phyloP scores from a whole-genome alignment of 345 rosid genomes.

The Sisymbrium altissimum region DNA sequence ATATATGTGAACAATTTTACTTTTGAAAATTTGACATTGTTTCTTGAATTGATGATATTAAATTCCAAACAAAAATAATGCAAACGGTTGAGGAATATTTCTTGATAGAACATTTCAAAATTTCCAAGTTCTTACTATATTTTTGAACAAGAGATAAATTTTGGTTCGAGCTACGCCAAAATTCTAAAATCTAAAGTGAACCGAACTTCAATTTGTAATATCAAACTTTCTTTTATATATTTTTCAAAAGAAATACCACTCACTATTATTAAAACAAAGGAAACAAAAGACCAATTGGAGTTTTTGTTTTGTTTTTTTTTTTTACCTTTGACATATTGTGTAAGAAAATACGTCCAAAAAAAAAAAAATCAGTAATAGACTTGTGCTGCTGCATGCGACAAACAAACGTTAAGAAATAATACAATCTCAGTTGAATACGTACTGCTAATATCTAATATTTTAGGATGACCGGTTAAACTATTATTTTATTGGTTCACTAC shows the following conservation, averaged over 20 bases:
- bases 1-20: not conserved
- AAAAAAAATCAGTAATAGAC: not conserved
- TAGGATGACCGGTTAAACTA: too few species aligned
- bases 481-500: not conserved
- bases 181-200: not conserved
- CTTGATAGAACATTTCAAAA: not conserved
- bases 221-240: not conserved
- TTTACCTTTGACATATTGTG: not conserved
- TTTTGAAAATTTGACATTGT: not conserved
- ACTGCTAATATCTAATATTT: not conserved
- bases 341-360: not conserved
- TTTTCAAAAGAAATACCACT: not conserved
- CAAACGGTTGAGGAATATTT: not conserved
- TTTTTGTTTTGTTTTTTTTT: too few species aligned
- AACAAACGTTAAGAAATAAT: not conserved
- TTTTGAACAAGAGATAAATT: not conserved
- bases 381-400: not conserved
- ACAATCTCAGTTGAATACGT: not conserved
- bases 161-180: not conserved
- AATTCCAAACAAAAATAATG: not conserved
- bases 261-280: not conserved
- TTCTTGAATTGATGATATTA: not conserved
- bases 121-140: not conserved
- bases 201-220: not conserved
- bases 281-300: not conserved